These are phyloP conservation scores for Apium graveolens DNA, from an alignment of 129 eudicot genomes.

Conservation along the genomic window DNA sequence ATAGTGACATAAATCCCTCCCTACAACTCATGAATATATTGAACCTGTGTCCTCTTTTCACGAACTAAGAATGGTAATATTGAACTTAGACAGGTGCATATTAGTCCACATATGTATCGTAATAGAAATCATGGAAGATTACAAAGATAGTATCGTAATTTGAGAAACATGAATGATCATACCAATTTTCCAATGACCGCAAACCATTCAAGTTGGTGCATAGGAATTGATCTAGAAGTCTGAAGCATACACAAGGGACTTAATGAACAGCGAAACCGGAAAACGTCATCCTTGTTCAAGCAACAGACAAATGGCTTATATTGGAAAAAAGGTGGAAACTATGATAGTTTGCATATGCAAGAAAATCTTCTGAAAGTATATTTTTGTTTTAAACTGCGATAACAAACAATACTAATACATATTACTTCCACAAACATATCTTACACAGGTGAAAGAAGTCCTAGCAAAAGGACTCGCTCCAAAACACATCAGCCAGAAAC, in stretches of 20 bases:
- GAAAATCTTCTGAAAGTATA: not conserved
- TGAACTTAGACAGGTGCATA: not conserved
- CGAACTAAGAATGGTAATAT: not conserved
- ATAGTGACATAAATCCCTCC: no score
- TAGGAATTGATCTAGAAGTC: not conserved
- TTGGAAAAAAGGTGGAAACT: not conserved
- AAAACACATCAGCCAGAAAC: slow-evolving; percentile 54
- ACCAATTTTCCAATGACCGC: not conserved
- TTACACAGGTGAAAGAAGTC: not conserved
- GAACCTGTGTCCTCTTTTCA: not conserved
- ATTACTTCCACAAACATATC: not conserved
- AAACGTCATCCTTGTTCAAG: not conserved
- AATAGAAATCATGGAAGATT: not conserved
- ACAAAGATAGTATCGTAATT: not conserved
- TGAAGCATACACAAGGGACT: not conserved
- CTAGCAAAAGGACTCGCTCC: not conserved
- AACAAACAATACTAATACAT: not conserved
- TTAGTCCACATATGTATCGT: not conserved
- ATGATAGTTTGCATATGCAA: slow-evolving; percentile 1
- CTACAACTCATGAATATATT: no score
- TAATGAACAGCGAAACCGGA: not conserved
- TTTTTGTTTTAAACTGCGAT: not conserved
- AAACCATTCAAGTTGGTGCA: not conserved
- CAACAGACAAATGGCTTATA: not conserved
- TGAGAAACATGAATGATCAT: not conserved